A percentile compares a stretch with the other conserved stretches of the same genome.
Conservation (phyloP, 305 asterid genomes). For the Salvia sclarea region DNA sequence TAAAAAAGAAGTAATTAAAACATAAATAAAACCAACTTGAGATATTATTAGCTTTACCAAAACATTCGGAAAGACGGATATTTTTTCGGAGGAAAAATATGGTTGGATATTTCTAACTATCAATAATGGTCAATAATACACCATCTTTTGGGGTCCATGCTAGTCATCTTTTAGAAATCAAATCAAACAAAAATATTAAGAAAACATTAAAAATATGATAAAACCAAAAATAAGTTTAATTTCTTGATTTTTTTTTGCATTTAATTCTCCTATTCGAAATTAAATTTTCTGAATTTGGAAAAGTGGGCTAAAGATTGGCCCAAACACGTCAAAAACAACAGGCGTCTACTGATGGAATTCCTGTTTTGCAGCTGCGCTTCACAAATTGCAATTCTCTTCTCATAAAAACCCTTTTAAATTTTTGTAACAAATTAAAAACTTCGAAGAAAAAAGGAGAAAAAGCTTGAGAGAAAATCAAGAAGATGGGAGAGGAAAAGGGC, state of each 20-base stretch:
- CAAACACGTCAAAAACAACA: slow-evolving; percentile 16
- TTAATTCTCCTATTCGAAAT: neutral
- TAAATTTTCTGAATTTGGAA: neutral
- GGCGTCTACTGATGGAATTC: slow-evolving; percentile 1
- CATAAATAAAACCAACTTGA: neutral
- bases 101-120: neutral
- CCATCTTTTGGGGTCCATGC: neutral
- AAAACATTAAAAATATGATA: too few species aligned
- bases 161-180: neutral
- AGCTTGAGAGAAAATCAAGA: neutral
- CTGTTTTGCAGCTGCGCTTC: slow-evolving; percentile 2
- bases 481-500: slow-evolving; percentile 67
- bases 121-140: neutral
- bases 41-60: neutral
- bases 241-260: neutral
- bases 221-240: neutral
- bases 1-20: neutral
- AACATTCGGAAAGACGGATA: too few species aligned
- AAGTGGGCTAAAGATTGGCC: slow-evolving; percentile 3
- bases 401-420: neutral
- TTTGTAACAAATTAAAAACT: too few species aligned
- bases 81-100: neutral
- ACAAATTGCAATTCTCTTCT: neutral
- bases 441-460: slow-evolving; percentile 26
- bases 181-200: too few species aligned